Evolutionary conservation across 2,329 filamentous ascomycete species (phyloP), one percentile per base, ranked within the genome.

Genomic region (Trichophyton simii): DNA sequence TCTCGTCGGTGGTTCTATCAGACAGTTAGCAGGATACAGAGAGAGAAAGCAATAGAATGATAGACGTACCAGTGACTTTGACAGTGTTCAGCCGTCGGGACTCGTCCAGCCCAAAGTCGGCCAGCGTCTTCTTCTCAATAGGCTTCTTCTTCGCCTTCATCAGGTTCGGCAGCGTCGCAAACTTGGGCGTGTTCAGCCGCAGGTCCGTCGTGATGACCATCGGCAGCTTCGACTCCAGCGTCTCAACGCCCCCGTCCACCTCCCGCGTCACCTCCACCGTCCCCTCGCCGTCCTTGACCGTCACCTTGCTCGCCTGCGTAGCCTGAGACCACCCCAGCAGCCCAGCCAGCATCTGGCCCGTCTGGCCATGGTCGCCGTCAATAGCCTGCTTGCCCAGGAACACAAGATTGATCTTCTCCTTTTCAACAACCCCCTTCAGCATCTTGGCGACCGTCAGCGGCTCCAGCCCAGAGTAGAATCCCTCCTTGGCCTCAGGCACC

Each of bases 111-210:
- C 88, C 89, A 74, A 88, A 88, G 72, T 99, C 94, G 62, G 79
- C 82, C 73, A 96, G 74, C 66, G 83, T 89, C 82, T 90, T 87
- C 87, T 96, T 97, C 70, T 94, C 90, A 68, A 99, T 72, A 71
- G 89, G 89, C 87, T 99, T 99, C 88, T 97, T 99, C 88, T 99
- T 99, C 60, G 94, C 94, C 87, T 97, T 99, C 94, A 99, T 99
- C 67, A 99, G 97, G 73, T 97, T 97, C 58, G 91, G 92, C 83
- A 99, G 75, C 76, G 85, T 96, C 22, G 92, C 94, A 75, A 96
- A 99, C 66, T 94, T 81, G 63, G 94, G 94, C 83, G 95, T 90
- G 72, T 99, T 99, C 74, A 99, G 79, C 59, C 94, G 80, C 77
- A 99, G 75, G 79, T 99, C 94, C 64, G 94, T 96, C 64, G 94